Conservation (phyloP, 345 rosid genomes). For the Boechera stricta region DNA sequence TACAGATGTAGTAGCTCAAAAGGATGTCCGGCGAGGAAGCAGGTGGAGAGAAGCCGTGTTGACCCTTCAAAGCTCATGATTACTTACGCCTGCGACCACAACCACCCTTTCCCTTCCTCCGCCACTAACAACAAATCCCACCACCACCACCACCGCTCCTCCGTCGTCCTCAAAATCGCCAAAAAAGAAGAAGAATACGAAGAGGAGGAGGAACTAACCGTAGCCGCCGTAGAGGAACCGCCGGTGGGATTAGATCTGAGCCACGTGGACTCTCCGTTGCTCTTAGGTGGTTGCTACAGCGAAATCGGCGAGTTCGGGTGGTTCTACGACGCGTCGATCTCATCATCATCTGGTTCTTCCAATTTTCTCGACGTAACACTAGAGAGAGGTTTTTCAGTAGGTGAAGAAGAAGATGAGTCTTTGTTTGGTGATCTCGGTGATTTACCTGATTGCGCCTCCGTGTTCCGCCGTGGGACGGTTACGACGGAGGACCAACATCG, state of each 20-base stretch:
- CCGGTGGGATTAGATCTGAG: conserved; percentile 41
- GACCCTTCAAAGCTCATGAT: conserved; percentile 65
- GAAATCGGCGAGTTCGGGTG: conserved; percentile 57
- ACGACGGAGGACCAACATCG: conserved; percentile 44
- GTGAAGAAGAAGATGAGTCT: conserved; percentile 60
- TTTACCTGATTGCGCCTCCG: conserved; percentile 73
- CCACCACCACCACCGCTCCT: conserved; percentile 52
- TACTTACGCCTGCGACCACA: conserved; percentile 76
- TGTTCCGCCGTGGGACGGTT: conserved; percentile 51
- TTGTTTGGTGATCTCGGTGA: conserved; percentile 74
- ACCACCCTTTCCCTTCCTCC: conserved; percentile 62
- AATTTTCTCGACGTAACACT: conserved; percentile 36
- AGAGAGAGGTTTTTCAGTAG: conserved; percentile 43
- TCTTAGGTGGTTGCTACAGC: conserved; percentile 46
- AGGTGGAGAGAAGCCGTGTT: conserved; percentile 75
- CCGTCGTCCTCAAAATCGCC: conserved; percentile 44
- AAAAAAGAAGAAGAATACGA: conserved; percentile 39
- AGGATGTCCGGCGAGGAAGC: conserved; percentile 85
- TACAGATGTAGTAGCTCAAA: conserved; percentile 82
- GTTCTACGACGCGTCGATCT: conserved; percentile 59
- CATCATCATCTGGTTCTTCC: conserved; percentile 46
- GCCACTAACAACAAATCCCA: conserved; percentile 47
- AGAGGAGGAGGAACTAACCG: conserved; percentile 32
- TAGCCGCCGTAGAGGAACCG: conserved; percentile 21
- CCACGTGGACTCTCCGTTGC: conserved; percentile 49